Evolutionary conservation across 495 filamentous ascomycete genomes (phyloP).

Genomic region (Cercophora scortea): DNA sequence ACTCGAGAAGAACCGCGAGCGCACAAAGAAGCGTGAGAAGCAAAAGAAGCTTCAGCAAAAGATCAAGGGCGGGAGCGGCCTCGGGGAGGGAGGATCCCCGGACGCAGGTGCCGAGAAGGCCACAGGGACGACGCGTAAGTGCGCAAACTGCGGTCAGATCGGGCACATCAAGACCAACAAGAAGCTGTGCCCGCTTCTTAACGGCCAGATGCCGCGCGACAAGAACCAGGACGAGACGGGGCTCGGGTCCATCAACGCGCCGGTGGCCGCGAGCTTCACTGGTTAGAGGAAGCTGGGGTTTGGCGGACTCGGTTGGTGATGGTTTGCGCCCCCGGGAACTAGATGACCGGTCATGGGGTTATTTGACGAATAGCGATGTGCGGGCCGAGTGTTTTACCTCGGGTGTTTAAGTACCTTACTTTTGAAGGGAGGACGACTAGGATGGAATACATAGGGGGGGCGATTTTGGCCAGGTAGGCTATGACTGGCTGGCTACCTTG

Average conservation of each 20-base stretch:
- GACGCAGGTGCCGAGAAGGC: slow-evolving; percentile 42
- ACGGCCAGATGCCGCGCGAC: slow-evolving; percentile 71
- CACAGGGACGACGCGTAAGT: slow-evolving; percentile 78
- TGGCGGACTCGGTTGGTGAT: too few relatives aligned
- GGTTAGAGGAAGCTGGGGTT: not conserved
- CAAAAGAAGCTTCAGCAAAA: slow-evolving; percentile 56
- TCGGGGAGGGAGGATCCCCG: slow-evolving; percentile 23
- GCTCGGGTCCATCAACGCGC: slow-evolving; percentile 45
- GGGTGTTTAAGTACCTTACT: too few relatives aligned
- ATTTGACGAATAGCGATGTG: too few relatives aligned
- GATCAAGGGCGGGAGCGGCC: slow-evolving; percentile 33
- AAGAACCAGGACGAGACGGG: slow-evolving; percentile 45
- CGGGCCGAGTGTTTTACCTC: too few relatives aligned
- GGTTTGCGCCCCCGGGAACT: too few relatives aligned
- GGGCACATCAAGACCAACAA: slow-evolving; percentile 99
- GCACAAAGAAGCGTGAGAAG: slow-evolving; percentile 83
- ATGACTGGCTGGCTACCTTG: too few relatives aligned
- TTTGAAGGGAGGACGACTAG: too few relatives aligned
- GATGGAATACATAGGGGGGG: too few relatives aligned
- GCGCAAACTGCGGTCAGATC: slow-evolving; percentile 90
- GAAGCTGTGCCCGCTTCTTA: slow-evolving; percentile 90
- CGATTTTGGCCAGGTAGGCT: too few relatives aligned
- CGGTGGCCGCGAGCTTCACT: slow-evolving; percentile 27
- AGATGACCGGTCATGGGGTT: too few relatives aligned
- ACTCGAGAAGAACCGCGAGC: slow-evolving; percentile 83